These are phyloP conservation scores for Saccharomycopsis hybrid DNA, from an alignment of 1,139 yeast genomes.

Conservation along the genomic window DNA sequence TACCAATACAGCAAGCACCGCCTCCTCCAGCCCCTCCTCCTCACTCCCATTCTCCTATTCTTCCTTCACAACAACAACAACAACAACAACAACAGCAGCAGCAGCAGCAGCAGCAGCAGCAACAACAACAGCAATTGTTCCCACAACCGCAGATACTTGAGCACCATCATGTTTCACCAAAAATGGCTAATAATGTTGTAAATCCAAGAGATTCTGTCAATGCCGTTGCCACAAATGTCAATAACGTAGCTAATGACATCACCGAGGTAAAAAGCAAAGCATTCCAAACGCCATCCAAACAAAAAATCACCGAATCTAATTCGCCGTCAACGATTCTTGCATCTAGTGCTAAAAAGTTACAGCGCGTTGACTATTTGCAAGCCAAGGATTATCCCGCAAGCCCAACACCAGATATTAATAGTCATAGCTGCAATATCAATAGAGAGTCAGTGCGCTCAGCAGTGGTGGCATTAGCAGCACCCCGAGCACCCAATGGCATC, in stretches of 20 bases:
- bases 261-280: not conserved
- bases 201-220: not conserved
- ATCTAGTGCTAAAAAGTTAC: slow-evolving; percentile 12
- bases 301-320: not conserved
- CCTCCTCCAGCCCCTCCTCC: not conserved
- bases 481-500: too few relatives aligned
- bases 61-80: not conserved
- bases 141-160: not conserved
- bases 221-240: not conserved
- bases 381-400: slow-evolving; percentile 1
- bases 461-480: not conserved
- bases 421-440: not conserved
- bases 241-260: too few relatives aligned
- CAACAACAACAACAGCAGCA: too few relatives aligned
- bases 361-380: slow-evolving; percentile 1
- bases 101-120: too few relatives aligned
- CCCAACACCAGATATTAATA: slow-evolving; percentile 5
- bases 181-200: not conserved
- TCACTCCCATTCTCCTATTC: not conserved
- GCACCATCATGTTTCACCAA: not conserved
- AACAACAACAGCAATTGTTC: not conserved
- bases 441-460: not conserved
- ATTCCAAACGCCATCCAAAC: slow-evolving; percentile 15
- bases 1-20: not conserved
- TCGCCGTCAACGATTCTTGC: slow-evolving; percentile 17